phyloP scores from a whole-genome alignment of 2,329 filamentous ascomycete species.

The Fusarium sp. region DNA sequence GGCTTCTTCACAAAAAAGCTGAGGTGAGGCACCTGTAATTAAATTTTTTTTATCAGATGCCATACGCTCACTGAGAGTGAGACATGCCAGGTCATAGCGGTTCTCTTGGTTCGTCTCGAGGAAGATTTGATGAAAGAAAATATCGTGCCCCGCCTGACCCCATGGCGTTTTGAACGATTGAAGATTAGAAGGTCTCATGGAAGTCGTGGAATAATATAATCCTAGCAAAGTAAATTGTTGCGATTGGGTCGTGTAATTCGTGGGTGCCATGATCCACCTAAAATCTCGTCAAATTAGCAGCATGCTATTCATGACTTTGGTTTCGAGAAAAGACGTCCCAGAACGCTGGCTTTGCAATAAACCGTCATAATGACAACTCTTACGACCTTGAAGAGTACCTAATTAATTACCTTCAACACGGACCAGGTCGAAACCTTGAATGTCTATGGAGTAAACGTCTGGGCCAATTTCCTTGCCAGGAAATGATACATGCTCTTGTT shows the following conservation, averaged over 20 bases:
- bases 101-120: background rate
- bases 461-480: slow-evolving; percentile 1
- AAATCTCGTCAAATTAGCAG: slow-evolving; percentile 34
- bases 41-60: background rate
- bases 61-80: slow-evolving; percentile 1
- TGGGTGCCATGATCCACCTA: slow-evolving; percentile 19
- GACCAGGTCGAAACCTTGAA: slow-evolving; percentile 5
- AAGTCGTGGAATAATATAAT: slow-evolving; percentile 31
- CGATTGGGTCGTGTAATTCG: slow-evolving; percentile 19
- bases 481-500: no score
- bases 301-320: slow-evolving; percentile 6
- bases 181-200: slow-evolving; percentile 37
- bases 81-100: slow-evolving; percentile 27
- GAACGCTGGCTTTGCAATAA: background rate
- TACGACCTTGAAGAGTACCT: background rate
- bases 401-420: background rate
- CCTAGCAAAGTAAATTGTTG: slow-evolving; percentile 13
- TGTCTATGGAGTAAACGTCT: slow-evolving; percentile 1
- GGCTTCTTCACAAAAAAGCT: slow-evolving; percentile 8
- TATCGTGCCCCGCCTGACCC: background rate
- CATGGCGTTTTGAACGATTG: slow-evolving; percentile 23
- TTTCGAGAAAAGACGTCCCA: background rate
- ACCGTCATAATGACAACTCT: slow-evolving; percentile 16
- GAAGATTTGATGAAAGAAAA: background rate
- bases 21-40: slow-evolving; percentile 6